phyloP scores from a whole-genome alignment of 768 basidiomycete genomes.

The Lactifluus piperatus region DNA sequence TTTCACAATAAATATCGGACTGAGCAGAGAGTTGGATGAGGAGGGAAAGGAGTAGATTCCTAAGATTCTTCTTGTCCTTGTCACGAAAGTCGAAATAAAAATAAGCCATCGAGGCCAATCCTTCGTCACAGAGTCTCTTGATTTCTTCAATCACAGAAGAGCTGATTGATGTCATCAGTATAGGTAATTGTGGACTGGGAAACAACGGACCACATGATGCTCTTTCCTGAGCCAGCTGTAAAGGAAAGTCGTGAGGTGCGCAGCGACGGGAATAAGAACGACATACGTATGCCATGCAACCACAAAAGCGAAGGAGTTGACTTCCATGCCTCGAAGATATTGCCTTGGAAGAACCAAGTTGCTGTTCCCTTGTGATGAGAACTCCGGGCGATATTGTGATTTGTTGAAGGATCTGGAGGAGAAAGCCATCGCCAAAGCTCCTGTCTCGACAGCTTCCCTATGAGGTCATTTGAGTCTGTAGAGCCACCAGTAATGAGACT shows the following conservation, averaged over 20 bases:
- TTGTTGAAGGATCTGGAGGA: neutral
- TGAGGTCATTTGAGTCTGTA: neutral
- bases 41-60: neutral
- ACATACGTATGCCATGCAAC: neutral
- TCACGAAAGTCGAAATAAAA: neutral
- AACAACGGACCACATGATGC: neutral
- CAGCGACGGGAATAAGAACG: neutral
- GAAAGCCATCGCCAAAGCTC: neutral
- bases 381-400: neutral
- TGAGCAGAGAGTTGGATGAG: neutral
- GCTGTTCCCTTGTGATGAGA: neutral
- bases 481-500: neutral
- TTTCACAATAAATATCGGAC: neutral
- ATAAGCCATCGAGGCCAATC: neutral
- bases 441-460: neutral
- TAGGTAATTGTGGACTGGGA: neutral
- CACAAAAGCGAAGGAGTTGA: neutral
- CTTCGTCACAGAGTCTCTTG: neutral
- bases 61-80: neutral
- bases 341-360: neutral
- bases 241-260: too few relatives aligned
- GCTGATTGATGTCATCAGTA: neutral
- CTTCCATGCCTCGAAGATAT: neutral
- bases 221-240: neutral
- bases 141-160: neutral